These are phyloP conservation scores for Lactarius tabidus DNA, from an alignment of 768 basidiomycete genomes.

Conservation along the genomic window DNA sequence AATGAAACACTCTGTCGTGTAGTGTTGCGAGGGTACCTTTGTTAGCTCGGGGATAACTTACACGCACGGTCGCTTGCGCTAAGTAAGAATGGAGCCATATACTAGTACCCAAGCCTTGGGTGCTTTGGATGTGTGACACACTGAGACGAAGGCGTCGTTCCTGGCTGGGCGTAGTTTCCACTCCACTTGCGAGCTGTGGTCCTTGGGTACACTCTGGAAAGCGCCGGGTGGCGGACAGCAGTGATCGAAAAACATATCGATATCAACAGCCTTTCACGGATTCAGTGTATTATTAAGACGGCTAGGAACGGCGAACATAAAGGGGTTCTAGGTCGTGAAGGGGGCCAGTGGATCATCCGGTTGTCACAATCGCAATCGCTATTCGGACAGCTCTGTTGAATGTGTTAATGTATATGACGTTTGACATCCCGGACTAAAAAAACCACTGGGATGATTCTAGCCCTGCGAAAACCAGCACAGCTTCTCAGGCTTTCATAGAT, in stretches of 20 bases:
- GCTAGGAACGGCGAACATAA: constrained; percentile 13
- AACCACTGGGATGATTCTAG: constrained; percentile 2
- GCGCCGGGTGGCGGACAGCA: neutral
- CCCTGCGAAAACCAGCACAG: neutral
- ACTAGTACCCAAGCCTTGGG: neutral
- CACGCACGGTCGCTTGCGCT: neutral
- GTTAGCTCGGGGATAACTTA: neutral
- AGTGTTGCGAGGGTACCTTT: constrained; percentile 19
- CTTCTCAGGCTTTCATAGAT: neutral
- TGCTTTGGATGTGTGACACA: neutral
- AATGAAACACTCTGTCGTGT: neutral
- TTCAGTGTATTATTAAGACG: neutral
- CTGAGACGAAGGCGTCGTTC: neutral
- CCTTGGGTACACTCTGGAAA: neutral
- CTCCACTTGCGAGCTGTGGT: neutral
- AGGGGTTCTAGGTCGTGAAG: constrained; percentile 19
- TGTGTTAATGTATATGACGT: neutral
- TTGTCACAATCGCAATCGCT: neutral
- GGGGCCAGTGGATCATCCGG: neutral
- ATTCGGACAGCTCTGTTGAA: neutral
- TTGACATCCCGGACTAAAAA: neutral
- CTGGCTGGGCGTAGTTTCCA: neutral
- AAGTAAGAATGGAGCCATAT: constrained; percentile 16
- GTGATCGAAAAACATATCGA: constrained; percentile 4
- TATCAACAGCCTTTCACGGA: neutral